phyloP scores from a whole-genome alignment of 805 yeast species.

The Candida succiphila region DNA sequence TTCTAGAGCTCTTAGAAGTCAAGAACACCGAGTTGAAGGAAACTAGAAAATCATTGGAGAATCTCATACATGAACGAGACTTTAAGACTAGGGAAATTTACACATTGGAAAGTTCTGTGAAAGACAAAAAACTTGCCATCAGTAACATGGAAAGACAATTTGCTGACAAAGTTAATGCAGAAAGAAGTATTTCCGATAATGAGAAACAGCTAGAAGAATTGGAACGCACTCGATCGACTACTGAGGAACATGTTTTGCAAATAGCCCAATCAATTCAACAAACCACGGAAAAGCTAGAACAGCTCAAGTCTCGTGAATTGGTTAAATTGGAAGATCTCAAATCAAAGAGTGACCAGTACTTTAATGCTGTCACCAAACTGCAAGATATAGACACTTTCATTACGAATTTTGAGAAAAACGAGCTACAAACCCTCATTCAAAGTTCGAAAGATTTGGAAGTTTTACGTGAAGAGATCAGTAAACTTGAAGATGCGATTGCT shows the following conservation, averaged over 20 bases:
- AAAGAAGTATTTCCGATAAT: slow-evolving; percentile 26
- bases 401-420: background rate
- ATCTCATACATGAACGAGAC: slow-evolving; percentile 33
- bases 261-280: slow-evolving; percentile 1
- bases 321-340: background rate
- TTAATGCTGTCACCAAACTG: background rate
- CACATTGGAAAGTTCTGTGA: slow-evolving; percentile 36
- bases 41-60: slow-evolving; percentile 24
- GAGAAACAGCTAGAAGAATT: slow-evolving; percentile 12
- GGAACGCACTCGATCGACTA: no score
- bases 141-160: slow-evolving; percentile 43
- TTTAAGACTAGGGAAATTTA: slow-evolving; percentile 30
- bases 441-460: slow-evolving; percentile 2
- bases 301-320: no score
- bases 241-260: background rate
- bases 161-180: slow-evolving; percentile 33
- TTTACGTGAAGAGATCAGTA: background rate
- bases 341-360: background rate
- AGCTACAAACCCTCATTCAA: background rate
- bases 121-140: slow-evolving; percentile 42
- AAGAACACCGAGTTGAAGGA: slow-evolving; percentile 29
- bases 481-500: slow-evolving; percentile 7
- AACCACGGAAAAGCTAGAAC: background rate
- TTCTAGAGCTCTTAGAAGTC: slow-evolving; percentile 20
- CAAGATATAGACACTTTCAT: background rate